phyloP scores from a whole-genome alignment of 768 basidiomycete genomes.

The Boletus sp. region DNA sequence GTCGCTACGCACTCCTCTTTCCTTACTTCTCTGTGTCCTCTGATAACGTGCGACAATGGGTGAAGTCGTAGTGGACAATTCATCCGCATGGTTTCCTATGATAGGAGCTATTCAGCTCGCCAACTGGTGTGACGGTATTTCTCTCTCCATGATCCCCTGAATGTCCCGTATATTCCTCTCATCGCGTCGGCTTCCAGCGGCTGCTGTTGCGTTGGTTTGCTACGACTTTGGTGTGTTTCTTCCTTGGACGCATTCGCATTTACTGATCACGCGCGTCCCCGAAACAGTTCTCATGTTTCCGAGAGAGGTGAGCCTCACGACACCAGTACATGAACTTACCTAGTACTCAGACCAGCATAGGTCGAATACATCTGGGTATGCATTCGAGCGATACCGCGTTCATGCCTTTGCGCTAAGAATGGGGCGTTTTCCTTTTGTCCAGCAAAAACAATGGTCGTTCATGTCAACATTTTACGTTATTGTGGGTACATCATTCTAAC shows the following conservation, averaged over 20 bases:
- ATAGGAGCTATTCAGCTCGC: conserved; percentile 13
- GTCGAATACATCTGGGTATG: conserved; percentile 21
- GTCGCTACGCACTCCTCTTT: background rate
- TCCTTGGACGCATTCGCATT: too few relatives aligned
- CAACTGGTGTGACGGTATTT: conserved; percentile 16
- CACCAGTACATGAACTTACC: background rate
- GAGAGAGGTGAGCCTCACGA: conserved; percentile 13
- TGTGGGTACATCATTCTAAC: background rate
- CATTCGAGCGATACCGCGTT: background rate
- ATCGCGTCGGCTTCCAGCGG: conserved; percentile 1
- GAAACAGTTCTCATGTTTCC: conserved; percentile 18
- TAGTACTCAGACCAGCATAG: conserved; percentile 3
- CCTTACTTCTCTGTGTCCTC: background rate
- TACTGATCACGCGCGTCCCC: background rate
- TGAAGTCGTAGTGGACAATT: conserved; percentile 10
- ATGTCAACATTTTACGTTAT: conserved; percentile 20
- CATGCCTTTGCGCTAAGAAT: background rate
- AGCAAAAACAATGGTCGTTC: conserved; percentile 9
- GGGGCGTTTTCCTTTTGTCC: background rate
- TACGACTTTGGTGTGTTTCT: conserved; percentile 11
- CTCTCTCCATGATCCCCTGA: background rate
- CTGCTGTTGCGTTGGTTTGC: conserved; percentile 15
- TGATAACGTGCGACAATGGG: conserved; percentile 4
- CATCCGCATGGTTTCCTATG: conserved; percentile 3
- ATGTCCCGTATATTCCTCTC: background rate